Evolutionary conservation across 257 asterid genomes (phyloP).

Genomic region (Gentiana dahurica): DNA sequence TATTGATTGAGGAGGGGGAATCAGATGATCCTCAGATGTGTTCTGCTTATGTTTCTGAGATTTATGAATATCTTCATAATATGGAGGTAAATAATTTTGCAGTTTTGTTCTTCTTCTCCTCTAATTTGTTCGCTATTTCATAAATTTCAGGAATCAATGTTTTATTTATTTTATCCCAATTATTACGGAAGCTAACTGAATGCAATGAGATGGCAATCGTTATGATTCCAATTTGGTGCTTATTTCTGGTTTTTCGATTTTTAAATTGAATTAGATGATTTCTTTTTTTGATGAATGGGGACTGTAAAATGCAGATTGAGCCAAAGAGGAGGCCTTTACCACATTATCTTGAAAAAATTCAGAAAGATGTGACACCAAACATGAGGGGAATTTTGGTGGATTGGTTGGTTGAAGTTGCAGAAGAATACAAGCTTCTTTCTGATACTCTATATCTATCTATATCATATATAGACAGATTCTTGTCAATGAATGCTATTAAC

Average conservation of each 20-base stretch:
- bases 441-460: constrained; percentile 65
- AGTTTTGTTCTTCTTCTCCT: background rate
- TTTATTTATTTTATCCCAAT: no score
- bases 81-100: constrained; percentile 48
- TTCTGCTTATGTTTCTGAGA: constrained; percentile 58
- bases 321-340: constrained; percentile 47
- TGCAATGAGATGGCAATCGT: no score
- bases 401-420: constrained; percentile 92
- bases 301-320: constrained; percentile 35
- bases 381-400: constrained; percentile 87
- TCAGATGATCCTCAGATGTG: constrained; percentile 72
- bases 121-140: no score
- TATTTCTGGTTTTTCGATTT: background rate
- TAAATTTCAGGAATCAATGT: no score
- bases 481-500: constrained; percentile 34
- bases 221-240: no score
- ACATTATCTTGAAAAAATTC: constrained; percentile 49
- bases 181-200: no score
- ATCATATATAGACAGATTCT: constrained; percentile 56
- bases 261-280: background rate
- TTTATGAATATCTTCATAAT: constrained; percentile 61
- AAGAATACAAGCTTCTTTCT: constrained; percentile 75
- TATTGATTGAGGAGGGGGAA: constrained; percentile 13
- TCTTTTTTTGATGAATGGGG: constrained; percentile 2
- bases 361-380: constrained; percentile 61